phyloP scores from a whole-genome alignment of 2,329 filamentous ascomycete species.

The Apiospora koreana region DNA sequence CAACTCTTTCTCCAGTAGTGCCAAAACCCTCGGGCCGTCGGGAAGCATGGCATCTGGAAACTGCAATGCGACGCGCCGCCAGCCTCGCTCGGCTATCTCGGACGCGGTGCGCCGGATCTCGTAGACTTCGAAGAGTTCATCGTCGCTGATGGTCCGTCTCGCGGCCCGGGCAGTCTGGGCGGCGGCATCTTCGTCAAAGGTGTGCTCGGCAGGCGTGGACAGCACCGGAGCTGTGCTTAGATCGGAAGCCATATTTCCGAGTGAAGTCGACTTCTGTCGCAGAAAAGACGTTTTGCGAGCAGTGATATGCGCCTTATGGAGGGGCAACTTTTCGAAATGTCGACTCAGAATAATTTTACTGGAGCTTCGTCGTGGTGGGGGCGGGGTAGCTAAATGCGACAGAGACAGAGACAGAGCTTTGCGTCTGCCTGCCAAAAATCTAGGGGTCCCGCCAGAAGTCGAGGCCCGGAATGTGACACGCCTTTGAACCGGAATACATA shows the following conservation, averaged over 20 bases:
- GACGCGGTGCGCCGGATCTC: conserved; percentile 79
- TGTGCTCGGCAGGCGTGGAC: conserved; percentile 62
- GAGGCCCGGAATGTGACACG: background rate
- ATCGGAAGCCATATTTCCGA: conserved; percentile 45
- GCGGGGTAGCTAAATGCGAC: background rate
- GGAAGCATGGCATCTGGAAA: conserved; percentile 92
- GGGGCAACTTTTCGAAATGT: background rate
- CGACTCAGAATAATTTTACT: conserved; percentile 1
- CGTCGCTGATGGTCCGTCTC: conserved; percentile 46
- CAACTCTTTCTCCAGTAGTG: conserved; percentile 51
- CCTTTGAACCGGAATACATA: background rate
- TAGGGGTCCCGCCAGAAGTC: no score
- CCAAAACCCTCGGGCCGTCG: conserved; percentile 80
- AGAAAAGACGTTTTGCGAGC: background rate
- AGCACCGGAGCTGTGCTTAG: conserved; percentile 59
- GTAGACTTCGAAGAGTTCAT: conserved; percentile 76
- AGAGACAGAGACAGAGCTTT: background rate
- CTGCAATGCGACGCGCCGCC: conserved; percentile 82
- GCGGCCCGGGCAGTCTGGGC: conserved; percentile 30
- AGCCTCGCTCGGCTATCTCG: conserved; percentile 73
- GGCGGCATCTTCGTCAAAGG: conserved; percentile 50
- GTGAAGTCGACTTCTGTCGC: background rate
- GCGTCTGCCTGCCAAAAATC: background rate
- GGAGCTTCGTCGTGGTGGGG: background rate
- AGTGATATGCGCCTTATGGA: background rate